Conservation (phyloP, 2,329 filamentous ascomycete genomes). For the Pestalotiopsis sp. region DNA sequence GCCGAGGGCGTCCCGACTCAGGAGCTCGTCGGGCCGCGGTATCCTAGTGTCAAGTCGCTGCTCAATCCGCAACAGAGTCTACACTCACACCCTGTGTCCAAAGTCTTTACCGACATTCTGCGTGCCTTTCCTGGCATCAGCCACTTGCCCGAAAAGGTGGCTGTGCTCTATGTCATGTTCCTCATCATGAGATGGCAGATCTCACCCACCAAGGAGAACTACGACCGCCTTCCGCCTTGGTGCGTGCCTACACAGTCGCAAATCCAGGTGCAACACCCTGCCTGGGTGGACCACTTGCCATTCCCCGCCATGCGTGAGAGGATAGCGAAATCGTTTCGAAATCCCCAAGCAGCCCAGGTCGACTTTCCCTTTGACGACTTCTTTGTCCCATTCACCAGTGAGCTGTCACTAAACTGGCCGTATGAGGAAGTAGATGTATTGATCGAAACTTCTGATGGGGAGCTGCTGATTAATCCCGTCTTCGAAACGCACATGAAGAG, state of each 20-base stretch:
- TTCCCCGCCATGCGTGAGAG: conserved; percentile 76
- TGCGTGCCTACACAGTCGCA: conserved; percentile 68
- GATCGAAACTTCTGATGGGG: conserved; percentile 57
- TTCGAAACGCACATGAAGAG: conserved; percentile 80
- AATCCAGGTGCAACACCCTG: conserved; percentile 68
- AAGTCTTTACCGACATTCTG: conserved; percentile 84
- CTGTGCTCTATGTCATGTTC: conserved; percentile 85
- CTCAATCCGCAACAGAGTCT: conserved; percentile 68
- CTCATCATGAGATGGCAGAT: conserved; percentile 86
- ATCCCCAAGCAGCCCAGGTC: conserved; percentile 28
- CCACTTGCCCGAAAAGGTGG: conserved; percentile 79
- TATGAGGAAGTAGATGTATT: conserved; percentile 76
- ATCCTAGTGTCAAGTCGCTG: conserved; percentile 79
- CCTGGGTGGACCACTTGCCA: conserved; percentile 82
- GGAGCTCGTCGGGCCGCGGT: conserved; percentile 73
- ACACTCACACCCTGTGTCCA: conserved; percentile 76
- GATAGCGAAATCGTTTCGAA: conserved; percentile 21
- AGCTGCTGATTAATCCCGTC: conserved; percentile 81
- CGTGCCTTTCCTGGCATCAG: conserved; percentile 80
- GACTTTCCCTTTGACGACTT: conserved; percentile 76
- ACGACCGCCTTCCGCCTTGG: conserved; percentile 76
- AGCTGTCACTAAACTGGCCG: conserved; percentile 80
- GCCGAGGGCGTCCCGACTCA: conserved; percentile 65
- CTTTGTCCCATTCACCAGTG: conserved; percentile 80
- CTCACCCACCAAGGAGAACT: conserved; percentile 77